These are phyloP conservation scores for Selenicereus undatus DNA, from an alignment of 148 eudicot species.

Conservation along the genomic window DNA sequence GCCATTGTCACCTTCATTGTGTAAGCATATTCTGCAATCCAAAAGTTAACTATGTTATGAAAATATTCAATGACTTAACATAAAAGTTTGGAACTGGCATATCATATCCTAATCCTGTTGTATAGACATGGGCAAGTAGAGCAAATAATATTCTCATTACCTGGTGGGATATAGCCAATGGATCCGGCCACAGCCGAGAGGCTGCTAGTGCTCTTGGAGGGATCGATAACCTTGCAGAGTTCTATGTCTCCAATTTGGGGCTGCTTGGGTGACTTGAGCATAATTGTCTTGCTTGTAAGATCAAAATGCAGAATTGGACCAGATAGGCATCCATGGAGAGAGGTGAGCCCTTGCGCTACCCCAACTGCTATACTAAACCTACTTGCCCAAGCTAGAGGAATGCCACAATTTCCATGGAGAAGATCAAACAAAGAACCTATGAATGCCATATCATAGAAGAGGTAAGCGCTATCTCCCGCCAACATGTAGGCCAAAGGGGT, in stretches of 20 bases:
- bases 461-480: constrained; percentile 54
- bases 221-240: constrained; percentile 78
- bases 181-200: constrained; percentile 81
- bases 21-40: constrained; percentile 79
- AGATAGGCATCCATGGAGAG: constrained; percentile 63
- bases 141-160: constrained; percentile 27
- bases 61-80: neutral
- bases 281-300: constrained; percentile 57
- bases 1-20: constrained; percentile 85
- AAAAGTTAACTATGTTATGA: neutral
- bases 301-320: constrained; percentile 72
- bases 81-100: neutral
- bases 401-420: constrained; percentile 48
- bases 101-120: no score
- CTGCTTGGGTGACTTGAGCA: constrained; percentile 67
- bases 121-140: neutral
- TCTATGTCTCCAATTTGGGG: constrained; percentile 86
- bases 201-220: constrained; percentile 64
- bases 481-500: constrained; percentile 74
- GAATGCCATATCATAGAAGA: constrained; percentile 60
- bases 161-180: constrained; percentile 92
- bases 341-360: constrained; percentile 72
- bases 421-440: constrained; percentile 64
- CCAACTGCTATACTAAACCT: constrained; percentile 85
- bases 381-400: constrained; percentile 67